These are phyloP conservation scores for Penicillium desertorum DNA, from an alignment of 495 filamentous ascomycete species.

Conservation along the genomic window DNA sequence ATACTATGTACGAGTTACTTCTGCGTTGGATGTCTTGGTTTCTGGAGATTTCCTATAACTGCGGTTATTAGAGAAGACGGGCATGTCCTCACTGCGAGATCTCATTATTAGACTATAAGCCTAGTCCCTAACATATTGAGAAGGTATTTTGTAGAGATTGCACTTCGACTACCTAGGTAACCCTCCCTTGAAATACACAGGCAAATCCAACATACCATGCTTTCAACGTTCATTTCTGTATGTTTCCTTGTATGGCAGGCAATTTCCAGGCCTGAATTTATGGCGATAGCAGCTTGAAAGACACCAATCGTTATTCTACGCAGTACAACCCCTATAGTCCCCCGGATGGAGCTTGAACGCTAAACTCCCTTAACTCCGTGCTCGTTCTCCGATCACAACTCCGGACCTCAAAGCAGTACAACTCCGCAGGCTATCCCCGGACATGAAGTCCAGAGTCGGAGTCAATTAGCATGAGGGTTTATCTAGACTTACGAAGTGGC, in stretches of 20 bases:
- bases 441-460: neutral
- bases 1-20: neutral
- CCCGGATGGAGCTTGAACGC: no score
- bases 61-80: neutral
- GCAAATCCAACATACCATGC: neutral
- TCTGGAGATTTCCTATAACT: no score
- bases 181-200: neutral
- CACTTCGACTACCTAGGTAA: no score
- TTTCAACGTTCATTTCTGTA: neutral
- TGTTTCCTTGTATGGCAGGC: neutral
- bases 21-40: neutral
- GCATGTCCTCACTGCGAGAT: neutral
- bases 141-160: no score
- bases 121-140: neutral
- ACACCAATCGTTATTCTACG: neutral
- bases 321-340: neutral
- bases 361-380: conserved; percentile 13
- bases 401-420: neutral
- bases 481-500: neutral
- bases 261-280: neutral
- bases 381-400: conserved; percentile 1
- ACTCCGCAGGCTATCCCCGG: neutral
- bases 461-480: neutral
- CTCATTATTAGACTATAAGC: neutral
- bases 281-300: neutral